These are phyloP conservation scores for Xylaria digitata DNA, from an alignment of 2,329 filamentous ascomycete genomes.

Conservation along the genomic window DNA sequence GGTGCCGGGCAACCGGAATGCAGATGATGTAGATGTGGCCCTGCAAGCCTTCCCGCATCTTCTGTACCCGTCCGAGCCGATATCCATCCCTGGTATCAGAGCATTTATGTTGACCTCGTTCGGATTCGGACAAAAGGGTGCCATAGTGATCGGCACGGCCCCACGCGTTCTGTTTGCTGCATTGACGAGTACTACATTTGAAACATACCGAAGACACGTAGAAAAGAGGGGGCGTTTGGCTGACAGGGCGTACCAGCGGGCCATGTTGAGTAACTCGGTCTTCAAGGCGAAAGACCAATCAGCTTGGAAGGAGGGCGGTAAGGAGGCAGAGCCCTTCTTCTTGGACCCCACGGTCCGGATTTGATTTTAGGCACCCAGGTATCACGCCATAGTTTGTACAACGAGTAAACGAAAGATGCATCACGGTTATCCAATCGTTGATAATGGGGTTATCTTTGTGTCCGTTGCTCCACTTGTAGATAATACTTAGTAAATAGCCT, in stretches of 20 bases:
- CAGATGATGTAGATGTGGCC: constrained; percentile 93
- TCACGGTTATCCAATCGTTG: constrained; percentile 17
- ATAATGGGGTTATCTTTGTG: constrained; percentile 21
- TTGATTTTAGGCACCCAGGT: constrained; percentile 9
- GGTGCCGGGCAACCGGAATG: constrained; percentile 96
- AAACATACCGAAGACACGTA: constrained; percentile 64
- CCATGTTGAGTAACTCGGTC: constrained; percentile 34
- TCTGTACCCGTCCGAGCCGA: constrained; percentile 91
- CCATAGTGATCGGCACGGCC: constrained; percentile 95
- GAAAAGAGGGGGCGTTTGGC: constrained; percentile 28
- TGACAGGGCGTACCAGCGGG: constrained; percentile 31
- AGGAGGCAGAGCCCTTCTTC: constrained; percentile 17
- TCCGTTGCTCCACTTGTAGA: constrained; percentile 16
- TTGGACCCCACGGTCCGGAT: constrained; percentile 28
- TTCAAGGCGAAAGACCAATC: constrained; percentile 37
- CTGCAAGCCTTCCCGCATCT: constrained; percentile 99
- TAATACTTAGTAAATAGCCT: background rate
- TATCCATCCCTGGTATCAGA: constrained; percentile 97
- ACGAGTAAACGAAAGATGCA: constrained; percentile 16
- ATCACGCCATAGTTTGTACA: constrained; percentile 21
- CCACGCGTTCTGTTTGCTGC: constrained; percentile 92
- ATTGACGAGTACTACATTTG: constrained; percentile 85
- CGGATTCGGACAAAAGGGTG: constrained; percentile 98
- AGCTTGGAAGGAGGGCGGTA: constrained; percentile 25
- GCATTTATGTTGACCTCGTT: constrained; percentile 99